Conservation (phyloP, 2,329 filamentous ascomycete species). For the Colletotrichum lupini region DNA sequence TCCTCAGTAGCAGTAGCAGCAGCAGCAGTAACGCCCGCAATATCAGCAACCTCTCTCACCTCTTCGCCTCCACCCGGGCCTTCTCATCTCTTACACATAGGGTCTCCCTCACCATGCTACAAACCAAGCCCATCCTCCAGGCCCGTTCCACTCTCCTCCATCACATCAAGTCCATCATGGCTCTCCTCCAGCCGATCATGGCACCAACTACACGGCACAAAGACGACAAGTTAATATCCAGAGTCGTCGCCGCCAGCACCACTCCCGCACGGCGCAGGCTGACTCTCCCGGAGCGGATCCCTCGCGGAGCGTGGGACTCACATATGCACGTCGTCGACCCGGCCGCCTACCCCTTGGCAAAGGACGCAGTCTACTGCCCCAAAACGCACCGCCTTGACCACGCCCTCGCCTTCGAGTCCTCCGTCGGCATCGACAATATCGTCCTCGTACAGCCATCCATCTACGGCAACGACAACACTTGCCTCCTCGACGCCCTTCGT, state of each 20-base stretch:
- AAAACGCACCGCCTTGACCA: constrained; percentile 59
- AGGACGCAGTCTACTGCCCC: constrained; percentile 63
- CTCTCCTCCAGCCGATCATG: constrained; percentile 24
- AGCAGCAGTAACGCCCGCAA: neutral
- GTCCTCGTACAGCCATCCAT: constrained; percentile 72
- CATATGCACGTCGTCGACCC: constrained; percentile 74
- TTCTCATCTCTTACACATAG: constrained; percentile 6
- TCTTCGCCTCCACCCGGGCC: neutral
- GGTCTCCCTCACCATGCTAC: constrained; percentile 14
- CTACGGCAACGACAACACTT: constrained; percentile 70
- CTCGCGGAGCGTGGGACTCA: constrained; percentile 65
- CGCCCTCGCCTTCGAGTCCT: constrained; percentile 61
- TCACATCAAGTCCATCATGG: constrained; percentile 24
- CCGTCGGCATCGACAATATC: constrained; percentile 63
- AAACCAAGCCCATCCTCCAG: constrained; percentile 3
- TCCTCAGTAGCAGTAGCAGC: neutral
- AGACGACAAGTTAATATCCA: constrained; percentile 15
- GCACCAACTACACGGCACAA: constrained; percentile 3
- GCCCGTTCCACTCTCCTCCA: constrained; percentile 12
- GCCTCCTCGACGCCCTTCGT: constrained; percentile 64
- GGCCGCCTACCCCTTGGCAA: constrained; percentile 57
- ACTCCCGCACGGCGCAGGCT: constrained; percentile 14
- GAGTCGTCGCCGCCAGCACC: neutral
- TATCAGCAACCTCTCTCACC: neutral
- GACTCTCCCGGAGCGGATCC: constrained; percentile 43